Evolutionary conservation across 768 basidiomycete species (phyloP), one percentile per base, ranked within the genome.

Genomic region (Rhizopogon vulgaris): DNA sequence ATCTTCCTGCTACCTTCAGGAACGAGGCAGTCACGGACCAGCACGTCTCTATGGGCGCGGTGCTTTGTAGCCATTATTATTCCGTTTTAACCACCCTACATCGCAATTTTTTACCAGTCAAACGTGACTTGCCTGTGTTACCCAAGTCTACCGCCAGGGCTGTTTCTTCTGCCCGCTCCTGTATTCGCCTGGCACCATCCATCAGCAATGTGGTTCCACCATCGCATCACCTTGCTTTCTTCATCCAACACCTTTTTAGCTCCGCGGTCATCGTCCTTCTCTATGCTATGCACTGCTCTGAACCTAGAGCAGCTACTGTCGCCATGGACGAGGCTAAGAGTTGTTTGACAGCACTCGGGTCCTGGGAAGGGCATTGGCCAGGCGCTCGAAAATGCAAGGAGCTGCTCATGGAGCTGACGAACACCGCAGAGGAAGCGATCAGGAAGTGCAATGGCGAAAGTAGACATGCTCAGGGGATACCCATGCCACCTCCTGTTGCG

Each of bases 361-460:
- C 82, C 6, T 90, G 89, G 84, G 90, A 91, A 64, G 87, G 87
- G 1, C 77, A 80, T 51, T 93, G 91, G 91, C 90, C 90, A 18
- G 90, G 90, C 14, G 90, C 89, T 55, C 78, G 82, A 38, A 92
- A 92, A 67, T 90, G 90, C 74, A 90, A 84, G 67, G 89, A 90
- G 61, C 69, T 91, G 38, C 78, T 91, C 37, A 69, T 76, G 41
- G 87, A 89, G 57, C 72, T 90, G 47, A 77, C 80, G 30, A 82
- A 71, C 39, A 90, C 84, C 8, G 84, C 87, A 4, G 80, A 71
- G 40, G 85, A 85, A 51, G 87, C 86, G 28, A 82, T 89, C 42
- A 69, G 67, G 27, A 70, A 60, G 51, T 58, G 58, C 5, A 52
- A 51, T 34, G 53, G 48, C 32, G 62, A 62, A 7, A 42, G 59